Conservation (phyloP, 768 basidiomycete species). For the Serendipita sp. region DNA sequence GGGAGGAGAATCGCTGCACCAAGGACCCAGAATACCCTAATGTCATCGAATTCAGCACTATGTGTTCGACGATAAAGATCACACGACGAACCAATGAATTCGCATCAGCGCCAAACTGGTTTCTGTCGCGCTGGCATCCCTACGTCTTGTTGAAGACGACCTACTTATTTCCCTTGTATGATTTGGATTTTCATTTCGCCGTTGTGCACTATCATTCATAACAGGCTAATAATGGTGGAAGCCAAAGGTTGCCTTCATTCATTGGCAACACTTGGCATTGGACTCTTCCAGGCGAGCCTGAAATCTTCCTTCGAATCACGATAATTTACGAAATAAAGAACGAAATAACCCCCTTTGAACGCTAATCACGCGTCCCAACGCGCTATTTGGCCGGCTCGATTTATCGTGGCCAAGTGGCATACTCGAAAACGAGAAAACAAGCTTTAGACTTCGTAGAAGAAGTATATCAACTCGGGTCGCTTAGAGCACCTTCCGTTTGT, state of each 20-base stretch:
- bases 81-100: background rate
- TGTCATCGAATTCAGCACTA: background rate
- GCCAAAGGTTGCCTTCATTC: no score
- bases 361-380: no score
- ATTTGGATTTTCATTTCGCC: background rate
- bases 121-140: background rate
- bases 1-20: slow-evolving; percentile 69
- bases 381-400: no score
- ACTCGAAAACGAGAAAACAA: background rate
- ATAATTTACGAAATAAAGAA: no score
- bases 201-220: background rate
- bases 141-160: background rate
- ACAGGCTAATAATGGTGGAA: background rate
- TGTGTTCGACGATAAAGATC: background rate
- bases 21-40: slow-evolving; percentile 49
- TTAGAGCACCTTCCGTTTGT: background rate
- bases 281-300: background rate
- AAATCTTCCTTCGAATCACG: background rate
- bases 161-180: background rate
- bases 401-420: no score
- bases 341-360: no score
- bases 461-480: background rate
- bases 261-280: no score
- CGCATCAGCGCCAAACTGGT: background rate
- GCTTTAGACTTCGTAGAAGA: background rate